These are phyloP conservation scores for Daldinia decipiens DNA, from an alignment of 495 filamentous ascomycete species.

Conservation along the genomic window DNA sequence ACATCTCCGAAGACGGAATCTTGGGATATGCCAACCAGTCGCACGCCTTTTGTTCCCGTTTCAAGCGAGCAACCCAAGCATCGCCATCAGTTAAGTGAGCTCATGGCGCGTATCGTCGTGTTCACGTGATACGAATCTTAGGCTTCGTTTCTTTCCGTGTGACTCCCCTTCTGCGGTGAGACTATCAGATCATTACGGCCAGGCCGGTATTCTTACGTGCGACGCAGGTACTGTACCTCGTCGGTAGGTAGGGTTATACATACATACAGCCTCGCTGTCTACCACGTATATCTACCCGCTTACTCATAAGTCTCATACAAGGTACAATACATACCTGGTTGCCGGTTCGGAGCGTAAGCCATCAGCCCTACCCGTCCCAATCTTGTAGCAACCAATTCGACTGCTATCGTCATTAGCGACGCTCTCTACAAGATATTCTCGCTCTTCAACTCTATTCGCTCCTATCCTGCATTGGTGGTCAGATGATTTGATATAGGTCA, in stretches of 20 bases:
- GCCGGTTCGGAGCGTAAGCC: constrained; percentile 18
- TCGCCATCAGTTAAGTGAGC: not conserved
- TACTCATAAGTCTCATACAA: not conserved
- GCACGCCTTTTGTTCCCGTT: not conserved
- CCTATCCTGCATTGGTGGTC: constrained; percentile 33
- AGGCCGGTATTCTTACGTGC: constrained; percentile 5
- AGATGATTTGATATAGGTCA: constrained; percentile 29
- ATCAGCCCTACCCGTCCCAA: constrained; percentile 22
- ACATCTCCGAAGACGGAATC: constrained; percentile 7
- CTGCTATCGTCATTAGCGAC: constrained; percentile 21
- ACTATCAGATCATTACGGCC: constrained; percentile 14
- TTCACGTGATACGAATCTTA: constrained; percentile 10
- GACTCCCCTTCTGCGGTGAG: constrained; percentile 27
- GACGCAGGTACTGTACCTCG: constrained; percentile 24
- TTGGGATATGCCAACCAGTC: not conserved
- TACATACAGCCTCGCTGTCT: constrained; percentile 4
- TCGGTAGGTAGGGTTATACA: not conserved
- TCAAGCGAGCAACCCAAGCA: no score
- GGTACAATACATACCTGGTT: not conserved
- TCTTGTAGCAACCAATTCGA: not conserved
- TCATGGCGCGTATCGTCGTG: constrained; percentile 8
- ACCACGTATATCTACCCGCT: constrained; percentile 1
- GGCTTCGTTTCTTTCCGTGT: not conserved
- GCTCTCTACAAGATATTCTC: constrained; percentile 12
- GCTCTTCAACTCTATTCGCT: constrained; percentile 17